Percentiles rank a stretch among this genome's conserved stretches.
These are phyloP conservation scores for Myxozyma udenii DNA, from an alignment of 805 yeast species.

Conservation along the genomic window DNA sequence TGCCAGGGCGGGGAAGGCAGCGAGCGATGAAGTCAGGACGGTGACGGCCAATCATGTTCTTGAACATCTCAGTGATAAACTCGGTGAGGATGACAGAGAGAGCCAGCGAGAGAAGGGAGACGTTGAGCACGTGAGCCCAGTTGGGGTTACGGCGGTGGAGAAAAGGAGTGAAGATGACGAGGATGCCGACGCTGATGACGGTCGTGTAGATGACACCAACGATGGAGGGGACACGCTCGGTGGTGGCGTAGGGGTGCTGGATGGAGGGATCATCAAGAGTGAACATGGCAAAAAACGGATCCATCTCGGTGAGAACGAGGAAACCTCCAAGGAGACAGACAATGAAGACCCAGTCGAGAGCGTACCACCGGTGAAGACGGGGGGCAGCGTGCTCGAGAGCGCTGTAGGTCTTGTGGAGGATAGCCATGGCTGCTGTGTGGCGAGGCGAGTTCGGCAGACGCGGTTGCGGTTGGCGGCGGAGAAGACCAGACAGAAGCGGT, in stretches of 20 bases:
- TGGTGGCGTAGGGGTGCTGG: slow-evolving; percentile 75
- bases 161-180: slow-evolving; percentile 28
- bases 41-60: slow-evolving; percentile 83
- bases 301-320: slow-evolving; percentile 25
- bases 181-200: slow-evolving; percentile 21
- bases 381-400: slow-evolving; percentile 4
- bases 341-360: slow-evolving; percentile 27
- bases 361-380: slow-evolving; percentile 18
- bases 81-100: slow-evolving; percentile 28
- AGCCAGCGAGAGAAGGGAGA: slow-evolving; percentile 28
- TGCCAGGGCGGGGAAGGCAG: slow-evolving; percentile 61
- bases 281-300: slow-evolving; percentile 43
- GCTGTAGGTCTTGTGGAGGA: slow-evolving; percentile 2
- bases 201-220: slow-evolving; percentile 27
- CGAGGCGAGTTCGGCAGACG: not conserved
- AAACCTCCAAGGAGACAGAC: slow-evolving; percentile 23
- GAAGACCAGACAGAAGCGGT: not conserved
- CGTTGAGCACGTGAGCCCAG: slow-evolving; percentile 28
- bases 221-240: slow-evolving; percentile 62
- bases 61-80: slow-evolving; percentile 67
- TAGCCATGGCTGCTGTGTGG: slow-evolving; percentile 1
- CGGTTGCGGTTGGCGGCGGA: not conserved
- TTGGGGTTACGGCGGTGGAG: slow-evolving; percentile 28
- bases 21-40: slow-evolving; percentile 92
- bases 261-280: slow-evolving; percentile 71